phyloP scores from a whole-genome alignment of 768 basidiomycete species.

The Lentinula aciculospora region DNA sequence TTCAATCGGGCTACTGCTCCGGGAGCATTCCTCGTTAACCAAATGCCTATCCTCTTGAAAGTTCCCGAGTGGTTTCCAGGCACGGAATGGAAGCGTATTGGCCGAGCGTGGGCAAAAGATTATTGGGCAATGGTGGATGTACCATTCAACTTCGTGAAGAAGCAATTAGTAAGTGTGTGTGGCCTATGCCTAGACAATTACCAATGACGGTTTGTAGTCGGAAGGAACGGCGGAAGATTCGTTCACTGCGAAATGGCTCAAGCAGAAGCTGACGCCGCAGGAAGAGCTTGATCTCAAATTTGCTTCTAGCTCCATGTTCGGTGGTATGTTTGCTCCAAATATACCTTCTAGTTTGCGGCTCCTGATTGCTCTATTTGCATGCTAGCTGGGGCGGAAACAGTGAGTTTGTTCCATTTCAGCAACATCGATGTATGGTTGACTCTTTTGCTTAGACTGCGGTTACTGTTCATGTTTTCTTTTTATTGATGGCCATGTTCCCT shows the following conservation, averaged over 20 bases:
- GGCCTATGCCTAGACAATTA: background rate
- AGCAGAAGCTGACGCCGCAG: slow-evolving; percentile 7
- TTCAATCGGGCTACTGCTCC: slow-evolving; percentile 8
- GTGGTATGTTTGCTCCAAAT: slow-evolving; percentile 2
- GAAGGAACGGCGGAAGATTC: slow-evolving; percentile 12
- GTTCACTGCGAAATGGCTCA: slow-evolving; percentile 11
- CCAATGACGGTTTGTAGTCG: slow-evolving; percentile 4
- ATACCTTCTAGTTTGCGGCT: background rate
- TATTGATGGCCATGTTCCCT: slow-evolving; percentile 13
- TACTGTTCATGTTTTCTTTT: slow-evolving; percentile 11
- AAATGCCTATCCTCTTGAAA: slow-evolving; percentile 21
- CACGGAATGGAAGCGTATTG: slow-evolving; percentile 28
- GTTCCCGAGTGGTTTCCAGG: slow-evolving; percentile 35
- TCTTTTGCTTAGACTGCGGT: slow-evolving; percentile 8
- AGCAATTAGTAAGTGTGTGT: slow-evolving; percentile 22
- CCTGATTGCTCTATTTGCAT: background rate
- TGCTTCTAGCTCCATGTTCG: slow-evolving; percentile 15
- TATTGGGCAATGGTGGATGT: slow-evolving; percentile 23
- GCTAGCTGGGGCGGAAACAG: slow-evolving; percentile 21
- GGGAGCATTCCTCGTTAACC: slow-evolving; percentile 10
- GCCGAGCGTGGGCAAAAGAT: slow-evolving; percentile 22
- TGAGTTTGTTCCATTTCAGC: slow-evolving; percentile 1
- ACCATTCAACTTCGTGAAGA: slow-evolving; percentile 30
- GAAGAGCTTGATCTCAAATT: slow-evolving; percentile 15
- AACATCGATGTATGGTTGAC: background rate